phyloP scores from a whole-genome alignment of 108 stramenopile genomes.

The Epithemia pelagica region DNA sequence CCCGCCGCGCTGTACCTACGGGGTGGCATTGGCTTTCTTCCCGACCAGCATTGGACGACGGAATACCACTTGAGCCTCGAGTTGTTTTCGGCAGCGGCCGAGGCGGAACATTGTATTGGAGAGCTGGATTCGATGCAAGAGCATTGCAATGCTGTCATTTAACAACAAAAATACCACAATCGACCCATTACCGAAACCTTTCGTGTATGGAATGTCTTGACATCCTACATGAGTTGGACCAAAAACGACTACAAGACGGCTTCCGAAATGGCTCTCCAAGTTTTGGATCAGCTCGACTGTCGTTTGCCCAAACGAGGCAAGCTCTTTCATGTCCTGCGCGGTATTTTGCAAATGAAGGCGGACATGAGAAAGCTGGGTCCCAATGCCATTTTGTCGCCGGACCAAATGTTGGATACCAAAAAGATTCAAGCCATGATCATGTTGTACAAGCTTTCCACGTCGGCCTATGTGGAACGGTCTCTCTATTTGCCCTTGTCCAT shows the following conservation, averaged over 20 bases:
- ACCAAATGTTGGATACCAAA: background rate
- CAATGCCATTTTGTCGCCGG: background rate
- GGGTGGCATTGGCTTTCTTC: background rate
- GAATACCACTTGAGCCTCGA: slow-evolving; percentile 30
- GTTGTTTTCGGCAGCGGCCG: slow-evolving; percentile 34
- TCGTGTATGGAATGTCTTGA: slow-evolving; percentile 5
- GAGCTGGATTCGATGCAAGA: slow-evolving; percentile 15
- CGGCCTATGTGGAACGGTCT: background rate
- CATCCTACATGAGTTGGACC: background rate
- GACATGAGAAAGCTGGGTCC: background rate
- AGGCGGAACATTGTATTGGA: slow-evolving; percentile 32
- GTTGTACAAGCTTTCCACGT: slow-evolving; percentile 3
- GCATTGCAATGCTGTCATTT: slow-evolving; percentile 1
- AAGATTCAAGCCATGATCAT: background rate
- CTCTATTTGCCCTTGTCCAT: background rate
- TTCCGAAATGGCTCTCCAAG: background rate
- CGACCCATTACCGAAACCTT: background rate
- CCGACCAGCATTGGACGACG: slow-evolving; percentile 1
- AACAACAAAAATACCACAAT: background rate
- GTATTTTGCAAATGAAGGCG: background rate
- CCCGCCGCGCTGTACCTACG: background rate
- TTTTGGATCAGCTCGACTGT: background rate
- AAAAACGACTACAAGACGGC: background rate
- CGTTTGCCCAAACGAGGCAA: slow-evolving; percentile 1
- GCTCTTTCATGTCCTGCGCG: background rate